Conservation (phyloP, 306 rosid species). For the Glycine tomentella region DNA sequence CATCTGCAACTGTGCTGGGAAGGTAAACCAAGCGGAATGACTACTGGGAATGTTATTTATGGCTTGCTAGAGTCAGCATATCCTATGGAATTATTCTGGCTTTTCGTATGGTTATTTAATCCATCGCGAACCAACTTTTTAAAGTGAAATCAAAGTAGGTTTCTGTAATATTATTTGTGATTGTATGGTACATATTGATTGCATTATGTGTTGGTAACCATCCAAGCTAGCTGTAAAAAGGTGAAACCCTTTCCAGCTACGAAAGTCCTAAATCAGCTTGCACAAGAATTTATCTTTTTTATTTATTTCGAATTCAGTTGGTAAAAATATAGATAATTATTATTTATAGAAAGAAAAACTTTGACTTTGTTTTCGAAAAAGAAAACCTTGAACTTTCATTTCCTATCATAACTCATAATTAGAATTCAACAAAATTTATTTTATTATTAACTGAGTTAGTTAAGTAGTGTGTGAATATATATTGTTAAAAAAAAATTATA, state of each 20-base stretch:
- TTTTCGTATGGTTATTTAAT: not conserved
- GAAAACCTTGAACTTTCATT: no score
- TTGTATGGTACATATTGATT: slow-evolving; percentile 2
- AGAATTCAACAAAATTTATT: no score
- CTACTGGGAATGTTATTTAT: slow-evolving; percentile 3
- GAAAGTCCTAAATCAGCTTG: not conserved
- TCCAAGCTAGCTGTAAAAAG: not conserved
- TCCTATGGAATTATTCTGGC: slow-evolving; percentile 5
- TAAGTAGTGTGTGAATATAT: no score
- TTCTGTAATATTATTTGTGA: not conserved
- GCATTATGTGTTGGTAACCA: not conserved
- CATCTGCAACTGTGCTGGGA: not conserved
- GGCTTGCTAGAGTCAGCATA: not conserved
- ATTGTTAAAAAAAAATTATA: no score
- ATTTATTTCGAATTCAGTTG: not conserved
- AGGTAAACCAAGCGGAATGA: not conserved
- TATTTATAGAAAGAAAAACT: not conserved
- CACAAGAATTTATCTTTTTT: not conserved
- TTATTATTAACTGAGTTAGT: no score
- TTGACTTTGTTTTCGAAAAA: not conserved
- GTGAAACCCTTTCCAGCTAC: slow-evolving; percentile 5
- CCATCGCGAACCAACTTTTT: not conserved
- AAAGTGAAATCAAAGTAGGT: not conserved
- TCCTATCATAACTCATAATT: no score
- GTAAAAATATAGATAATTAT: not conserved